Base-by-base conservation (phyloP, 148 eudicot species). In the Suaeda aralocaspica region DNA sequence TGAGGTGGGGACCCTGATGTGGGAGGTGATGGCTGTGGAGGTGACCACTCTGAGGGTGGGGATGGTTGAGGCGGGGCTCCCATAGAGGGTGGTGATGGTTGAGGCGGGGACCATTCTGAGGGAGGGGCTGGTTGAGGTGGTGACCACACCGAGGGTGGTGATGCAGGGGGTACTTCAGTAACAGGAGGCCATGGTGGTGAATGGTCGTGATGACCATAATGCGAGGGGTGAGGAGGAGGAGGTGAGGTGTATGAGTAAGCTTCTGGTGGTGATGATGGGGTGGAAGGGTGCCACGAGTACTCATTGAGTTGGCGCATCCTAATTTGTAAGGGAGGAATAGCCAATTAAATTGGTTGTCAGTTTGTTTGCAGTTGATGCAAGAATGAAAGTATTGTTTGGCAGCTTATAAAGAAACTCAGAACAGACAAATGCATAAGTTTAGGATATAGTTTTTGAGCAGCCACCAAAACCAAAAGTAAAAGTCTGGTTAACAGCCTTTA, bases 1-100 rank as follows among this genome's bases (percentile, higher is more conserved):
- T 55, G 71, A 31, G 64, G 67, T 61, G 67, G 34, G 34, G 39
- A 39, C 4, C 69, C 16, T 3, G 65, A 46, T 22, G 41, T 36
- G n/a, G 70, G 67, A 26, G 85, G 82, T n/a, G 77, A 61, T 57
- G 82, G 56, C 11, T 69, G 64, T 18, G 69, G 74, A 55, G 69
- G 22, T 46, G 67, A n/a, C n/a, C 14, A 11, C 26, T 6, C n/a
- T n/a, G n/a, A n/a, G 21, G 57, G 26, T 19, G 22, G 57, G 8
- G 14, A 6, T 30, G 52, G 2, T 34, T 55, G 67, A 29, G 68
- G 58, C 19, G 75, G 0, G 28, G 59, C 3, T 61, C n/a, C n/a
- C n/a, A n/a, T n/a, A n/a, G 28, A 48, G 62, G 72, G 72, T 25
- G 52, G 59, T 2, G 36, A 1, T 11, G 70, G 49, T 31, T n/a